A percentile compares a stretch with the other conserved stretches of the same genome.
These are phyloP conservation scores for Solanum lignicaule DNA, from an alignment of 257 asterid species.

Conservation along the genomic window DNA sequence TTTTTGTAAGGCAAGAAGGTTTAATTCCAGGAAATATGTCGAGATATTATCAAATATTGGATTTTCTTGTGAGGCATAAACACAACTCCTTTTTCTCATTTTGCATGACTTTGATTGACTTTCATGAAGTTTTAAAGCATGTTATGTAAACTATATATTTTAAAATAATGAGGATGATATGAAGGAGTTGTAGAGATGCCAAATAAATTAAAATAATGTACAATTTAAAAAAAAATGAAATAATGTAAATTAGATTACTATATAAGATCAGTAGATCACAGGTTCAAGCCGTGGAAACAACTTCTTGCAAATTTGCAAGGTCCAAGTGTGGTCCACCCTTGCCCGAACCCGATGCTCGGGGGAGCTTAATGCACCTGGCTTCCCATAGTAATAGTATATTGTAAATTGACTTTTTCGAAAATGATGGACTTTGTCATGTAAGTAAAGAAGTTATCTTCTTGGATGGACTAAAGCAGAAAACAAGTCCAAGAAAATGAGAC, in stretches of 20 bases:
- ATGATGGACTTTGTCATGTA: background rate
- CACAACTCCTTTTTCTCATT: background rate
- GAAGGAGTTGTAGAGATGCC: background rate
- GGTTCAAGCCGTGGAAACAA: background rate
- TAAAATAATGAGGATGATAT: background rate
- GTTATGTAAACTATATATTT: background rate
- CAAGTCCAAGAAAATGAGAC: background rate
- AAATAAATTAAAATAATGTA: background rate
- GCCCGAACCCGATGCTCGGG: background rate
- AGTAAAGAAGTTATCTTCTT: background rate
- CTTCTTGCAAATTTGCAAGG: background rate
- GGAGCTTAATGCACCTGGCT: background rate
- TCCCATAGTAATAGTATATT: background rate
- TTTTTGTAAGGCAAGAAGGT: background rate
- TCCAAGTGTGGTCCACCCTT: background rate
- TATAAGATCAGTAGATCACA: background rate
- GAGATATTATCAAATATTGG: background rate
- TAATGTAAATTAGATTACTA: background rate
- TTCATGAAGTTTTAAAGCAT: background rate
- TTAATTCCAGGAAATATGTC: background rate
- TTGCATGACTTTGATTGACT: background rate
- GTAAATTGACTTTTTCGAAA: background rate
- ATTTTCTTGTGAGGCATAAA: background rate
- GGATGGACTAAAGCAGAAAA: background rate
- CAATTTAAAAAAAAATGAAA: background rate